Conservation (phyloP, 2,329 filamentous ascomycete genomes). For the Eurotiales sp. region DNA sequence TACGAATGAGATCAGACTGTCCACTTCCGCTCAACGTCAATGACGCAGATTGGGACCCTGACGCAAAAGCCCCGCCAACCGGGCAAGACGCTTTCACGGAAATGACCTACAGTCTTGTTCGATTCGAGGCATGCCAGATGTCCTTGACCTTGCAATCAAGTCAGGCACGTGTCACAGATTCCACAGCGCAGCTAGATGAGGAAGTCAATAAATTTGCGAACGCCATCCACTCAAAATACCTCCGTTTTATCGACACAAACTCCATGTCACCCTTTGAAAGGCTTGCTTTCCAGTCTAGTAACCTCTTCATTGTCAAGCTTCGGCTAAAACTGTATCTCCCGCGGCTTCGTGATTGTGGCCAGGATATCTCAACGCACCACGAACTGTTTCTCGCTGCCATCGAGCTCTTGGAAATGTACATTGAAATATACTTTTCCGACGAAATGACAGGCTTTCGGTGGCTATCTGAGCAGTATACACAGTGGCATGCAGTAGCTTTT, state of each 20-base stretch:
- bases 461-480: constrained; percentile 5
- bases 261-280: neutral
- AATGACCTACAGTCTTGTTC: constrained; percentile 10
- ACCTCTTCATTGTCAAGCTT: neutral
- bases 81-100: constrained; percentile 4
- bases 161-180: neutral
- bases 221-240: constrained; percentile 1
- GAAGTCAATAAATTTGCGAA: neutral
- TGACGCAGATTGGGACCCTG: constrained; percentile 5
- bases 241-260: neutral
- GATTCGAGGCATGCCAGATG: constrained; percentile 3
- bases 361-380: neutral
- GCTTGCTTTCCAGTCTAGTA: neutral
- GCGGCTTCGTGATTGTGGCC: neutral
- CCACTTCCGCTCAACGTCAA: constrained; percentile 9
- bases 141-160: neutral
- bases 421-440: neutral
- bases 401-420: constrained; percentile 6
- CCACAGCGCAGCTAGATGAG: neutral
- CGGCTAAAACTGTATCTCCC: neutral
- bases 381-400: neutral
- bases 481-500: constrained; percentile 10
- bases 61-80: neutral
- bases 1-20: neutral
- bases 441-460: neutral